A percentile compares a stretch with the other conserved stretches of the same genome.
phyloP scores from a whole-genome alignment of 202 grass and related monocot genomes.

The Dendrocalamus latiflorus region DNA sequence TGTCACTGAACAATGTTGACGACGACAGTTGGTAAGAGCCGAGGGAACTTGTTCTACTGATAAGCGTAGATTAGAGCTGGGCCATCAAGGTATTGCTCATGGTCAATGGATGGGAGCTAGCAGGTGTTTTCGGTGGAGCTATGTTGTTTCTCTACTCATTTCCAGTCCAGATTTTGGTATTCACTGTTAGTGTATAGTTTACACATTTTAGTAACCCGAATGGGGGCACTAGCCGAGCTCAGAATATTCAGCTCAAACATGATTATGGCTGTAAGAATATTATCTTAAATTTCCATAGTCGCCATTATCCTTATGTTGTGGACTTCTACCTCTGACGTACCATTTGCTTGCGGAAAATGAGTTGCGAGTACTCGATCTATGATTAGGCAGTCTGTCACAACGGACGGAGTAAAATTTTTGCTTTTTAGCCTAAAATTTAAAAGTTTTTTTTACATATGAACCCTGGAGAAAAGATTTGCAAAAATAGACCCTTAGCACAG shows the following conservation, averaged over 20 bases:
- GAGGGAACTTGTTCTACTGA: background rate
- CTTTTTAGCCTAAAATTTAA: no score
- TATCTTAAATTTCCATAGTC: background rate
- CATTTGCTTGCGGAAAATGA: background rate
- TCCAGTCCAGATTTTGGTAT: conserved; percentile 17
- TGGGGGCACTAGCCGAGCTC: background rate
- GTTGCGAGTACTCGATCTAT: background rate
- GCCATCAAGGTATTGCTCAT: background rate
- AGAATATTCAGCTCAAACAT: background rate
- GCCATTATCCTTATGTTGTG: no score
- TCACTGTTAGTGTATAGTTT: conserved; percentile 15
- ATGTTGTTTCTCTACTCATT: background rate
- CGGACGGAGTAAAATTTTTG: no score
- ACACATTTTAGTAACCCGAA: background rate
- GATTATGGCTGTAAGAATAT: background rate
- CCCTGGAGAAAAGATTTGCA: no score
- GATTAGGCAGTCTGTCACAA: no score
- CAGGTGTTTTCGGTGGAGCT: background rate
- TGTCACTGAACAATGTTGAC: background rate
- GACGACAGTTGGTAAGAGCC: background rate
- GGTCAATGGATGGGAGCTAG: conserved; percentile 7
- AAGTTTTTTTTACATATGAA: no score
- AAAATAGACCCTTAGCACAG: no score
- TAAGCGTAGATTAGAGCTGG: conserved; percentile 28
- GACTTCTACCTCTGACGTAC: background rate